Conservation (phyloP, 345 rosid genomes). For the Salix dunnii region DNA sequence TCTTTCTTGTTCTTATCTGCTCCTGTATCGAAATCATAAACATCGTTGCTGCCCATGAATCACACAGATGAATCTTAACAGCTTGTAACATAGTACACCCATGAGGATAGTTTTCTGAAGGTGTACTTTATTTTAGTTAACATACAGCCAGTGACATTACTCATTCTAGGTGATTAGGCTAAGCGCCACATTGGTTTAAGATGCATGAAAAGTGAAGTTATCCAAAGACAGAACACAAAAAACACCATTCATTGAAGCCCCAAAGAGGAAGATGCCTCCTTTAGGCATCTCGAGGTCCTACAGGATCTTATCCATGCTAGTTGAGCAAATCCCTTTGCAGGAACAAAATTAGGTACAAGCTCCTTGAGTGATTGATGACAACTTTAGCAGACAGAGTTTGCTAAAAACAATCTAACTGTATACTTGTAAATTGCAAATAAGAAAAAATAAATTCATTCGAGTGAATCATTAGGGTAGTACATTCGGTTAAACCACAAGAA, state of each 20-base stretch:
- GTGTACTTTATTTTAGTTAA: not conserved
- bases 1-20: conserved; percentile 90
- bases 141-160: not conserved
- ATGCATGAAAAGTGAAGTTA: not conserved
- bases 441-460: too few species aligned
- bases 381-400: not conserved
- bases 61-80: conserved; percentile 20
- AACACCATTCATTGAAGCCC: not conserved
- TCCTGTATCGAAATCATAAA: conserved; percentile 90
- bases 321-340: not conserved
- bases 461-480: too few species aligned
- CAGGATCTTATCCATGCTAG: not conserved
- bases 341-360: not conserved
- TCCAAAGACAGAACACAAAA: not conserved
- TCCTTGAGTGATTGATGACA: not conserved
- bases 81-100: conserved; percentile 6
- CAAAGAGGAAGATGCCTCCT: not conserved
- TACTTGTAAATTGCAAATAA: too few species aligned
- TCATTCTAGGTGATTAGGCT: not conserved
- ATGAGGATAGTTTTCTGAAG: not conserved
- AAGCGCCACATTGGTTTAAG: not conserved
- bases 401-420: too few species aligned
- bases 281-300: not conserved
- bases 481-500: too few species aligned
- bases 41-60: conserved; percentile 75